Conservation (phyloP, 192 early-diverging fungal genomes). For the Radiomyces spectabilis region DNA sequence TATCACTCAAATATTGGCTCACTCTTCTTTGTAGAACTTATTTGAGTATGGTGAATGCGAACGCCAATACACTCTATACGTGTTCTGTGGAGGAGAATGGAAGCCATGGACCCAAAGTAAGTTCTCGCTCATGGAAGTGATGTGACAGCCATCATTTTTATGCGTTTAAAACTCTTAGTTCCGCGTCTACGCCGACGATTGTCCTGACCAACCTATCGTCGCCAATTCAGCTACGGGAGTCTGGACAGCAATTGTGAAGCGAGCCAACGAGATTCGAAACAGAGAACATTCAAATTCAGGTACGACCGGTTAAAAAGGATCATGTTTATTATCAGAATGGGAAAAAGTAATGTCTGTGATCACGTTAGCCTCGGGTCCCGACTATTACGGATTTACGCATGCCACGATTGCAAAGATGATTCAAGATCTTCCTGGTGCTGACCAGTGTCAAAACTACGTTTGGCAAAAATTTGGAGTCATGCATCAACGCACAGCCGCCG, state of each 20-base stretch:
- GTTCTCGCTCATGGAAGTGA: background rate
- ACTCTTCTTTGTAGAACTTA: slow-evolving; percentile 29
- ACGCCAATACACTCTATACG: slow-evolving; percentile 48
- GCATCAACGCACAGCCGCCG: slow-evolving; percentile 31
- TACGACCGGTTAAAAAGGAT: too few species aligned
- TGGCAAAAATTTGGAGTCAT: slow-evolving; percentile 59
- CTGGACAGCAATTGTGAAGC: slow-evolving; percentile 77
- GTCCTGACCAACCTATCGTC: slow-evolving; percentile 58
- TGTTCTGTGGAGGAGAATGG: slow-evolving; percentile 77
- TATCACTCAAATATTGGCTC: background rate
- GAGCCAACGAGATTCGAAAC: slow-evolving; percentile 74
- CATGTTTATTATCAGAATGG: too few species aligned
- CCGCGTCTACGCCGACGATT: slow-evolving; percentile 77
- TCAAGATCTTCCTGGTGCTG: slow-evolving; percentile 78
- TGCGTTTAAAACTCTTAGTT: slow-evolving; percentile 32
- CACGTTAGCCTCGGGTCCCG: slow-evolving; percentile 75
- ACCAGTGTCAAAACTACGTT: slow-evolving; percentile 68
- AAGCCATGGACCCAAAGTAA: slow-evolving; percentile 51
- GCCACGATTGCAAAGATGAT: slow-evolving; percentile 85
- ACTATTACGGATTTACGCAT: slow-evolving; percentile 90
- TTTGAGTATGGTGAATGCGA: slow-evolving; percentile 45
- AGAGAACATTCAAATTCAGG: slow-evolving; percentile 73
- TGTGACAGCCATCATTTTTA: background rate
- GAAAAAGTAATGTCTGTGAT: too few species aligned
- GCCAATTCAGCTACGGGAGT: slow-evolving; percentile 88